These are phyloP conservation scores for Juglanconis sp. DNA, from an alignment of 2,329 filamentous ascomycete genomes.

Conservation along the genomic window DNA sequence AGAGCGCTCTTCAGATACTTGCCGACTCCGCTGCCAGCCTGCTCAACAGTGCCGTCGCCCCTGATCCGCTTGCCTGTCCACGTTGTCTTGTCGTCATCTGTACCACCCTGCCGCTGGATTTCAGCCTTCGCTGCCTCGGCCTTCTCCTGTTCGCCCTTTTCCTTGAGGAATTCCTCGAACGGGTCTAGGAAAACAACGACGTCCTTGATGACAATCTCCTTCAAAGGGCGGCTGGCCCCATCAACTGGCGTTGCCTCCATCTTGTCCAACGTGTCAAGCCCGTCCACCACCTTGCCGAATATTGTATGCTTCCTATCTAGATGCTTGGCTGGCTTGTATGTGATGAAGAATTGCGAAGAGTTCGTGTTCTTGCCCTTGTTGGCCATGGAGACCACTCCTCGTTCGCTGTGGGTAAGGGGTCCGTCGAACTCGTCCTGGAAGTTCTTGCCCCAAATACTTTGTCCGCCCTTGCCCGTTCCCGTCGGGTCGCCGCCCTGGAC, in stretches of 20 bases:
- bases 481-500: conserved; percentile 94
- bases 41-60: conserved; percentile 55
- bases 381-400: conserved; percentile 88
- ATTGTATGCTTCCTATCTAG: conserved; percentile 97
- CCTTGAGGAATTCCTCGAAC: conserved; percentile 86
- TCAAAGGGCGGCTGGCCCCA: conserved; percentile 69
- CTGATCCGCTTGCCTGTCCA: conserved; percentile 95
- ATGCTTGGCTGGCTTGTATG: conserved; percentile 79
- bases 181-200: conserved; percentile 88
- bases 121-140: conserved; percentile 58
- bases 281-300: conserved; percentile 82
- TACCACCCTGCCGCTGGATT: conserved; percentile 62
- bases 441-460: conserved; percentile 89
- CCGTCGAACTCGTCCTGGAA: conserved; percentile 94
- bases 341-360: conserved; percentile 91
- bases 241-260: conserved; percentile 78
- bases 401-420: conserved; percentile 74
- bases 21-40: conserved; percentile 54
- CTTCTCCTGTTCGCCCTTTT: conserved; percentile 63
- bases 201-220: conserved; percentile 78
- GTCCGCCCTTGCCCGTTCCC: conserved; percentile 85
- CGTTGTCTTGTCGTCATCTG: conserved; percentile 84
- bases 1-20: conserved; percentile 75
- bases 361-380: conserved; percentile 99
- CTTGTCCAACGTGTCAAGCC: conserved; percentile 64